Percentiles rank a stretch among this genome's conserved stretches.
These are phyloP conservation scores for Rhizophagus prolifer DNA, from an alignment of 192 early-diverging fungal genomes.

Conservation along the genomic window DNA sequence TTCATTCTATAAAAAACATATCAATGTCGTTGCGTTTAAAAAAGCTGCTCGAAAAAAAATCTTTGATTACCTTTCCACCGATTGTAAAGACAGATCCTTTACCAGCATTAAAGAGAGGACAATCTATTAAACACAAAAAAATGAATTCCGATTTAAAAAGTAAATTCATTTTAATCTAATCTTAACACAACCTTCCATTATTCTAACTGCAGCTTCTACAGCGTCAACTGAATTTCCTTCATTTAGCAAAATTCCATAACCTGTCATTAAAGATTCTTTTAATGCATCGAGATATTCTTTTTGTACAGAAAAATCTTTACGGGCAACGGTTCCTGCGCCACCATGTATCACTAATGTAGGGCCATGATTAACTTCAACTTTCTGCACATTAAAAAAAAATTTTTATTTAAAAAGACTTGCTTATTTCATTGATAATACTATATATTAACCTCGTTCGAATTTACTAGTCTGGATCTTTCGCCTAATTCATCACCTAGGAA, in stretches of 20 bases:
- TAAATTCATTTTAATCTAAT: background rate
- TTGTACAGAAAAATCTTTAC: constrained; percentile 32
- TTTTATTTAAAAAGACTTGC: background rate
- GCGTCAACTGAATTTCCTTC: constrained; percentile 42
- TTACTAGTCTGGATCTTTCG: background rate
- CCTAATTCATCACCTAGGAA: background rate
- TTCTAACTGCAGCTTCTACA: constrained; percentile 34
- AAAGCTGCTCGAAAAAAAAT: background rate
- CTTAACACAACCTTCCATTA: constrained; percentile 34
- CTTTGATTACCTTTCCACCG: constrained; percentile 36
- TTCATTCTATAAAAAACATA: constrained; percentile 28
- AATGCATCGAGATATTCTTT: constrained; percentile 35
- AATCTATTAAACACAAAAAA: constrained; percentile 35
- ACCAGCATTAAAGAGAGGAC: constrained; percentile 53
- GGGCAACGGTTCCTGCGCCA: constrained; percentile 41
- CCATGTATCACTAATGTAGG: constrained; percentile 34
- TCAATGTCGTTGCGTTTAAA: background rate
- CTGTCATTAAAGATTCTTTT: constrained; percentile 37
- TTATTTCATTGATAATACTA: background rate
- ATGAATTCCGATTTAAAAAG: background rate
- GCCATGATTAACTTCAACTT: constrained; percentile 14
- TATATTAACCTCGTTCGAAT: background rate
- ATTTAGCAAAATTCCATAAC: constrained; percentile 31
- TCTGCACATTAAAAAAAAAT: background rate
- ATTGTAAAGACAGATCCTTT: constrained; percentile 46